Evolutionary conservation across 257 asterid species (phyloP), one percentile per base, ranked within the genome.

Genomic region (Nicotiana undulata): DNA sequence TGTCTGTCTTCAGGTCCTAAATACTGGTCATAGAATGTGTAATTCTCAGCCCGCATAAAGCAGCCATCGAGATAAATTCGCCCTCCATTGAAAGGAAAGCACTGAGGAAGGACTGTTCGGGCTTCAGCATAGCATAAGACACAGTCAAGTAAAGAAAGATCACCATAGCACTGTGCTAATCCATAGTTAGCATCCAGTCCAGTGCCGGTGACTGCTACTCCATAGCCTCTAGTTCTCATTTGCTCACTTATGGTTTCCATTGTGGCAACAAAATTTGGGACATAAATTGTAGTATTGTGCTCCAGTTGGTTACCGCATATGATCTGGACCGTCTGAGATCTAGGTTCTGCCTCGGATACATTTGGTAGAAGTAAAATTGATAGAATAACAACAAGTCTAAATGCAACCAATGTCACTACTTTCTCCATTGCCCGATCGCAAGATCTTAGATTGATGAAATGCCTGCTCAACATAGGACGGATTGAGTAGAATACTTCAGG

Each of bases 121-220:
- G 95, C 97, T 58, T 90, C 91, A 1, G 92, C 95, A 28, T 90
- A 93, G 86, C 98, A 94, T 70, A 89, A 64, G 4, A 87, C 91
- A 24, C 98, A 94, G 74, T 94, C 98, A 13, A 87, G 89, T 20
- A 75, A 85, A 1, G 98, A 92, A 64, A 94, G 97, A 56, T 94
- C 98, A 1, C 98, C 95, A 65, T 94, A 92, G 93, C 98, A 93
- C 28, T 93, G 95, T 6, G 91, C 97, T 4, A 93, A 15, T 1
- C 89, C 97, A 29, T 88, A 90, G 82, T 85, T 88, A 2, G 85
- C 77, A 68, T 94, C 93, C 6, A 85, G 94, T 56, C 93, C 93
- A 7, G 88, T 76, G 65, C 97, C 97, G 7, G 79, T 75, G 15
- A 60, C 24, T 0, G 92, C 90, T 13, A 49, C 18, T 52, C 98